Base-by-base conservation (phyloP, 2,329 filamentous ascomycete species). In the Aspergillaceae sp. region DNA sequence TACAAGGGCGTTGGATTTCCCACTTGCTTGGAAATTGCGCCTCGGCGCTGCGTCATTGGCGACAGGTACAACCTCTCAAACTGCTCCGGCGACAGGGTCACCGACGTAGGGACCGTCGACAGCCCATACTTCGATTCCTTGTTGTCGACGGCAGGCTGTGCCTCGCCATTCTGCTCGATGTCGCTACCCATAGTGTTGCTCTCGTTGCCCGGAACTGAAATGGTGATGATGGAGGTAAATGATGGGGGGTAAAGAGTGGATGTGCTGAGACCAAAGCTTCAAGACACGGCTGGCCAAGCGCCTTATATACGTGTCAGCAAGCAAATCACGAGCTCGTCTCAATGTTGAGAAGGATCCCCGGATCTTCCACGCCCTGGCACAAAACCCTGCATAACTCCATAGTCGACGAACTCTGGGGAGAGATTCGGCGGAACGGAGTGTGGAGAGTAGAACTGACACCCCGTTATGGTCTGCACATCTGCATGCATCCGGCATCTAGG, bases 1-100 rank as follows among this genome's bases (percentile, higher is more conserved):
- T 51, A 66, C 64, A 67, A 46, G 9, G 64, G 62, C 43, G 61
- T 64, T 7, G 62, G 62, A 42, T 64, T 64, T 29, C 60, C 61
- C 43, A 64, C 47, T 19, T 58, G 56, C 34, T 56, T 62, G 27
- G 60, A 50, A 64, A 40, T 5, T 54, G 49, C 32, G 61, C 56
- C 27, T 61, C 19, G 61, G 3, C 55, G 57, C 9, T 48, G 54
- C 38, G 58, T 64, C 56, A 63, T 64, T 3, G 59, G 62, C n/a
- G 55, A 62, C 19, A 64, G 47, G 36, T 64, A 64, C 7, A 64
- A 56, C 51, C 57, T 64, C 49, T 64, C 62, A 33, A 64, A 64
- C 40, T 64, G 61, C 47, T 65, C 62, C 2, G 60, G 51, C 0
- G 59, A 58, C 47, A 65, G 56, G 3, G 62, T 60, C 29, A 65